Base-by-base conservation (phyloP, 192 early-diverging fungal genomes). In the Oehlia diaphana region DNA sequence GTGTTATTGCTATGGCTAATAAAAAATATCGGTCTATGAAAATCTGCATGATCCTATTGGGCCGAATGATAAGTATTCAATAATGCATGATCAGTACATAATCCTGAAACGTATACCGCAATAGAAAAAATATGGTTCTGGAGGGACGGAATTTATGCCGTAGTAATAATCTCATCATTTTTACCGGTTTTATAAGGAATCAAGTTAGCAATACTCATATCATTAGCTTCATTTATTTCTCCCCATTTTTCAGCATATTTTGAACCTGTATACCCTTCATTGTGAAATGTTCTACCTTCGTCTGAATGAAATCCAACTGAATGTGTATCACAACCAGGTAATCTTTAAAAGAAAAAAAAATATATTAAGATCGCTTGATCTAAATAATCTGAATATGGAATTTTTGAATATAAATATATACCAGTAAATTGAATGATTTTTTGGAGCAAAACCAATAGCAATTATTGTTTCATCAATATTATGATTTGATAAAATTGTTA, bases 391-490 rank as follows among this genome's bases (percentile, higher is more conserved):
- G 1, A 31, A 31, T 31, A 31, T 31, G 2, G 31, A 31, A 31
- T 31, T 53, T 4, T 49, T 33, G 19, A 14, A 69, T 37, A 5
- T 3, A 37, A 37, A 37, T 58, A 58, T 47, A 67, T 58, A 80
- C 69, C 88, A 75, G 84, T 83, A 86, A 76, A 67, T 80, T 5
- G 88, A 86, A 72, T 81, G 88, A 13, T 85, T 85, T 76, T 87
- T 87, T 21, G 86, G 84, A 0, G 82, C 76, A 9, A 89, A 74
- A 16, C 88, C 88, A 47, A 89, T 79, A 62, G 87, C 83, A 10
- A 89, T 81, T 47, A 70, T 88, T 0, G 88, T 86, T 33, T 75
- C 72, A 35, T 42, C 68, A 8, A 85, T 82, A 28, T 78, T 78
- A 23, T 37, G 26, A 53, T 77, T 77, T 44, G 63, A 42, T 31